A percentile compares a stretch with the other conserved stretches of the same genome.
These are phyloP conservation scores for Plasmodium sp. DNA, from an alignment of 169 alveolate genomes.

Conservation along the genomic window DNA sequence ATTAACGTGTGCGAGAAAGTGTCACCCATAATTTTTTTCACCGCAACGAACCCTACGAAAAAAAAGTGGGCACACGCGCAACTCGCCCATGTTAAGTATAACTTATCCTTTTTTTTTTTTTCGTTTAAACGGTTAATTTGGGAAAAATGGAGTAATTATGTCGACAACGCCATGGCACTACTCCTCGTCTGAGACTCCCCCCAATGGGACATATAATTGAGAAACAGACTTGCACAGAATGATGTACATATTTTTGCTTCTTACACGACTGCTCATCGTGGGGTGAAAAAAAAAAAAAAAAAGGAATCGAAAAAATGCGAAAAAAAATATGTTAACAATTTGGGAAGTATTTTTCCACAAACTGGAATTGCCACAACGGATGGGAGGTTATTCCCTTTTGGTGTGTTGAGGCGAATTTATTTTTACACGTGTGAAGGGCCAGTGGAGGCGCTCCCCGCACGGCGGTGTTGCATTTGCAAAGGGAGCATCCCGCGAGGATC, in stretches of 20 bases:
- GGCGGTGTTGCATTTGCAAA: not conserved
- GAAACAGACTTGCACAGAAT: not conserved
- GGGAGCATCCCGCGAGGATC: not conserved
- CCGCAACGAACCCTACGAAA: not conserved
- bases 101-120: not conserved
- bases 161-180: not conserved
- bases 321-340: not conserved
- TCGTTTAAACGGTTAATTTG: not conserved
- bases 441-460: not conserved
- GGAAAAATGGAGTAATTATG: not conserved
- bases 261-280: not conserved
- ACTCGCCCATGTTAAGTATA: not conserved
- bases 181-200: not conserved
- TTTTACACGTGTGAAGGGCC: not conserved
- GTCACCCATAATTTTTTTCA: not conserved
- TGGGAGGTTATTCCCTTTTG: not conserved
- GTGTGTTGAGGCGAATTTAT: not conserved
- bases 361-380: not conserved
- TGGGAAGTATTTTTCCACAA: not conserved
- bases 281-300: not conserved
- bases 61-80: not conserved
- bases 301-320: not conserved
- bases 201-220: not conserved
- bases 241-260: not conserved
- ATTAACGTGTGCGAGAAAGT: not conserved